phyloP scores from a whole-genome alignment of 768 basidiomycete species.

The Hysterangium stoloniferum region DNA sequence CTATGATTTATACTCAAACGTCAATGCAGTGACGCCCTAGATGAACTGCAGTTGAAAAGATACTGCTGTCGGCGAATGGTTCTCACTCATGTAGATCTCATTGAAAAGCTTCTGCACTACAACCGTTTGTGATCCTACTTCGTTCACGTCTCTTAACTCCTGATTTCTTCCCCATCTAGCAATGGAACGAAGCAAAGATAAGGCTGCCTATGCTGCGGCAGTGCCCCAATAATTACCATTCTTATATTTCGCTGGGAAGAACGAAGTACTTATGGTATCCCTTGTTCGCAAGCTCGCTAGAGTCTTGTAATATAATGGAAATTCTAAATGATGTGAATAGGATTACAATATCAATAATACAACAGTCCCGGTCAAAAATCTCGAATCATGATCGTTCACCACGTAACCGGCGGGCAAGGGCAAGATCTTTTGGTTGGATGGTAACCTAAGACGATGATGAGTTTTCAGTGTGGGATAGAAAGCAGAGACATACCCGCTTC shows the following conservation, averaged over 20 bases:
- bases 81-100: slow-evolving; percentile 93
- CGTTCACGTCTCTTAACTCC: neutral
- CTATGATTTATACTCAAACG: slow-evolving; percentile 1
- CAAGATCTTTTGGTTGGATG: slow-evolving; percentile 58
- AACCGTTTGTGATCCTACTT: slow-evolving; percentile 59
- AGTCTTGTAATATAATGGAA: neutral
- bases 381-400: slow-evolving; percentile 32
- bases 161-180: slow-evolving; percentile 10
- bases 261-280: too few species aligned
- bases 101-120: slow-evolving; percentile 94
- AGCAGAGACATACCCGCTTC: slow-evolving; percentile 37
- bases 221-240: neutral
- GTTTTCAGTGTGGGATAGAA: neutral
- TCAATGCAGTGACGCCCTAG: slow-evolving; percentile 69
- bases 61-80: slow-evolving; percentile 99
- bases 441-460: slow-evolving; percentile 30
- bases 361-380: neutral
- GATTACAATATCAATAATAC: neutral
- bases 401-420: slow-evolving; percentile 40
- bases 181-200: slow-evolving; percentile 23
- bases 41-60: slow-evolving; percentile 80
- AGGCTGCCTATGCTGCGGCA: neutral
- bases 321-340: neutral
- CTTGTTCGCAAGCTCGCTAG: too few species aligned
- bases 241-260: too few species aligned